Base-by-base conservation (phyloP, 78 protist genomes). In the Dictyostelium brefeldianum region DNA sequence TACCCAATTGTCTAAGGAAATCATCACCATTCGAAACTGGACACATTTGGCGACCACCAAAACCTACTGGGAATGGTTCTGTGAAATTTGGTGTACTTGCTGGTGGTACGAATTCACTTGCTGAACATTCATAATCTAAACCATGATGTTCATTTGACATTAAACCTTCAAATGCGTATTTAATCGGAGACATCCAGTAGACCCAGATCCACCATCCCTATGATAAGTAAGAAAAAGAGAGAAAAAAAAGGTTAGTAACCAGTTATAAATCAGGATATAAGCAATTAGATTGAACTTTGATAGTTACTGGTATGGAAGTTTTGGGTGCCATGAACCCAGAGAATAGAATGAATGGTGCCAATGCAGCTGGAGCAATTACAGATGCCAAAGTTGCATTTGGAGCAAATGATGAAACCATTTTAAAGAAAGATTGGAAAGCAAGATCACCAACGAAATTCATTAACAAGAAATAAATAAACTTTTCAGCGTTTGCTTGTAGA, bases 131-230 rank as follows among this genome's bases (percentile, higher is more conserved):
- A 57, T 83, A 81, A 0, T 0, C 0, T 15, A 62, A 47, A 48
- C 91, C 96, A 69, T 93, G 57, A 70, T 85, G 91, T 64, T 93
- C 90, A 47, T 84, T 93, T 11, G 82, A 75, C 89, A 80, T 80
- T 14, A 93, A 27, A 62, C 94, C 96, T 78, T 93, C 96, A 54
- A 93, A 80, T 1, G 64, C 82, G 47, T 93, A 93, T 18, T 93
- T 81, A 22, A 93, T 78, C 53, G 91, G 91, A 5, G 92, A 84
- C 69, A 83, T 83, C 96, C 96, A 93, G 43, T 84, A 93, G 20
- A 83, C 18, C 96, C 96, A 93, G n/a, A 83, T 80, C 91, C 91
- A 93, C 89, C 92, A 83, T 41, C 89, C 80, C 43, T n/a, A n/a
- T n/a, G n/a, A n/a, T n/a, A n/a, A n/a, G n/a, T n/a, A n/a, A n/a